phyloP scores from a whole-genome alignment of 148 eudicot genomes.

The Selenicereus undatus region DNA sequence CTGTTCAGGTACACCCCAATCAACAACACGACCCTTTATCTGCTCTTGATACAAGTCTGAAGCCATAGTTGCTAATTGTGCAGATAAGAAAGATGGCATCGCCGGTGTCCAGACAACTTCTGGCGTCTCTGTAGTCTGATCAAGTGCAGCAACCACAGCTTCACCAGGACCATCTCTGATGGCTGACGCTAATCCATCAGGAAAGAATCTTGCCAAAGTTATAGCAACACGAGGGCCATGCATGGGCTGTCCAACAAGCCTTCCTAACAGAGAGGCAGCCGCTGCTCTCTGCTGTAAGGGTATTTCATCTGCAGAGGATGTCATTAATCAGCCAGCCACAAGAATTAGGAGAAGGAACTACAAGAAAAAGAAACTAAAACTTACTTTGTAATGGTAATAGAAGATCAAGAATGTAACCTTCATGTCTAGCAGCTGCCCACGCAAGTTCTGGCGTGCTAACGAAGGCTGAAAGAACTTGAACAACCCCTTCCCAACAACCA shows the following conservation, averaged over 20 bases:
- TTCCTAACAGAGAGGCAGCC: conserved; percentile 90
- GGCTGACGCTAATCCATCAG: conserved; percentile 87
- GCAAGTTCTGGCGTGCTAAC: conserved; percentile 98
- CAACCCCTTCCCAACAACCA: conserved; percentile 88
- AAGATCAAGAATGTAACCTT: conserved; percentile 94
- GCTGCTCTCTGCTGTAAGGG: conserved; percentile 97
- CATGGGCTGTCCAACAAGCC: conserved; percentile 97
- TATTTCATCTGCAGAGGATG: conserved; percentile 61
- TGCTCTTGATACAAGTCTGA: conserved; percentile 84
- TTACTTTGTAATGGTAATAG: conserved; percentile 83
- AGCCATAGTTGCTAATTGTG: conserved; percentile 95
- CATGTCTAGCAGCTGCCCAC: conserved; percentile 99
- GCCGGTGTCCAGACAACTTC: conserved; percentile 99
- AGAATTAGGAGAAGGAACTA: not conserved
- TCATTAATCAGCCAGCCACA: conserved; percentile 13
- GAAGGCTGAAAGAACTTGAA: conserved; percentile 93
- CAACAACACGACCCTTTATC: conserved; percentile 90
- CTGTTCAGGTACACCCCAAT: conserved; percentile 99
- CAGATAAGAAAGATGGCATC: conserved; percentile 94
- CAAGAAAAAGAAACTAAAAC: conserved; percentile 9
- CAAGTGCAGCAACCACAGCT: conserved; percentile 84
- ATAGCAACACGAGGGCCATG: conserved; percentile 99
- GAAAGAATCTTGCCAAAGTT: conserved; percentile 87
- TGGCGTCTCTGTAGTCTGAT: conserved; percentile 97
- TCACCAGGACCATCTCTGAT: conserved; percentile 99